Base-by-base conservation (phyloP, 2,329 filamentous ascomycete genomes). In the Diaporthe amygdali region DNA sequence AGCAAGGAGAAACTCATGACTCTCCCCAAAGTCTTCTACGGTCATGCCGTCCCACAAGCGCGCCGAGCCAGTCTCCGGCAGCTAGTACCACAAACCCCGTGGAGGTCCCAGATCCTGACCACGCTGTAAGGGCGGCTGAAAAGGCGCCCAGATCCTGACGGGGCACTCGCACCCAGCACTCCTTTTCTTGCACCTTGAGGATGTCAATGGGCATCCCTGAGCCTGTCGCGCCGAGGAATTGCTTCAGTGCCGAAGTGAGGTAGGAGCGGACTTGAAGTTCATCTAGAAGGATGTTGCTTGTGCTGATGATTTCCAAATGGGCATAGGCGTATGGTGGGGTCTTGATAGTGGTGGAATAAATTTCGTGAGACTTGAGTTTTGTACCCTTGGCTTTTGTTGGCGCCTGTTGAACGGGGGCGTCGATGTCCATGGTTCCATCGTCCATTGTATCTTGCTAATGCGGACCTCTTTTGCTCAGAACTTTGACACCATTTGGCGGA, bases 161-260 rank as follows among this genome's bases (percentile, higher is more conserved):
- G 6, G 92, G 91, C 10, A 94, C 79, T 22, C 93, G 85, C 63
- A 94, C 79, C 91, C 92, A 94, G 69, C 88, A 88, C 59, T 89
- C 84, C 7, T 77, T 76, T 1, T 82, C 85, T 3, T 88, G 81
- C 0, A 91, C 82, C 75, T 91, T 89, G 41, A 96, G 85, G 25
- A 95, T 89, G 77, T 96, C 94, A 69, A 95, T 78, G 1, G 91
- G 83, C 4, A 95, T 90, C 14, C 89, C 90, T 2, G 86, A 82
- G 14, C 94, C 94, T 0, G 89, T 90, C 22, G 89, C 81, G 25
- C 94, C 94, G 1, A 96, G 87, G 76, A 93, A 95, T 73, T 92
- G 88, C 1, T 84, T 84, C 9, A 96, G 82, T 0, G 93, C 91
- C 1, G 87, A 80, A 2, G 87, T 89, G 75, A 93, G 88, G 77